Evolutionary conservation across 805 yeast species (phyloP), one percentile per base, ranked within the genome.

Genomic region (Myxozyma nipponensis): DNA sequence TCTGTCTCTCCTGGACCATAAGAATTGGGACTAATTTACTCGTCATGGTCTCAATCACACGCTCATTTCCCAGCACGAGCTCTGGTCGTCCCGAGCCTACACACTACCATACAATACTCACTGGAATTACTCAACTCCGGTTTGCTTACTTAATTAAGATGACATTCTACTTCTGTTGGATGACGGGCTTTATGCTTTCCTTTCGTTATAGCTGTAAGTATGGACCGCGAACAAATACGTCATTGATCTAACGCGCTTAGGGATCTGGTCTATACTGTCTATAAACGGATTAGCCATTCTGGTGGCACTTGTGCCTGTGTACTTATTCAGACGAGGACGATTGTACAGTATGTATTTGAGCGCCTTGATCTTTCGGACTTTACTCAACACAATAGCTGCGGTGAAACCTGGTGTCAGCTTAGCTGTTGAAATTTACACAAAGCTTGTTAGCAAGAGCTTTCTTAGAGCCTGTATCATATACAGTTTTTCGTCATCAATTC

Each of bases 241-340:
- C 7, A 39, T 24, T 42, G 26, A 32, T 30, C 36, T 2, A 15
- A 17, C 18, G 41, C 4, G 23, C 10, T 7, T 25, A 52, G 57
- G 40, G 42, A 5, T 55, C 6, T 25, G 41, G 46, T 35, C 46
- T 30, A 19, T 50, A n/a, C 3, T 45, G 38, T 50, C 63, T 23
- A 4, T 51, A 39, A 9, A 36, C 17, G 41, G 59, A 7, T 3
- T 35, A 9, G 22, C 28, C 3, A 24, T 57, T 7, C 28, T 43
- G 15, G 24, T 32, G 3, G 34, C 57, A 2, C 25, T 57, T 19
- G 56, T 61, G 28, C 39, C 52, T 13, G 19, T 61, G 3, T 56
- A 47, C 23, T 35, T 61, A 7, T 30, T 54, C n/a, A 55, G 62
- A 21, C 60, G 60, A 36, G 59, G 64, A 17, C 48, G 58, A 34